Conservation (phyloP, 2,329 filamentous ascomycete genomes). For the Magnaporthales sp. region DNA sequence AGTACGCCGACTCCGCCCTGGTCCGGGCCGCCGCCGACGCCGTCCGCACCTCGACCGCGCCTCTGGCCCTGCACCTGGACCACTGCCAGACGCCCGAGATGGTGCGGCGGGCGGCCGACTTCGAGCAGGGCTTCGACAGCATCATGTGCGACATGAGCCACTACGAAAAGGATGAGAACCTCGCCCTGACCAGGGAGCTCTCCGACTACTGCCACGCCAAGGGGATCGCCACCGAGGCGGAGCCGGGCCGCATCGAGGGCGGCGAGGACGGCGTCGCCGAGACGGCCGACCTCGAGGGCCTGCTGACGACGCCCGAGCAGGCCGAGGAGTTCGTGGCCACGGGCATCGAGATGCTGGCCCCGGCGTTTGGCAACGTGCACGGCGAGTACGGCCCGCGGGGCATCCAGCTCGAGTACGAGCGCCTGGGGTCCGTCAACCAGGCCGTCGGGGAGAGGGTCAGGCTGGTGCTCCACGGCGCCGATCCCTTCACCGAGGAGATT, state of each 20-base stretch:
- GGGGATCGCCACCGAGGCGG: slow-evolving; percentile 60
- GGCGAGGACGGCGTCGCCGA: slow-evolving; percentile 68
- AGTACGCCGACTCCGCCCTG: slow-evolving; percentile 51
- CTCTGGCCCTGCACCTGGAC: slow-evolving; percentile 56
- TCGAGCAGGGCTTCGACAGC: slow-evolving; percentile 53
- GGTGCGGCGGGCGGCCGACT: slow-evolving; percentile 50
- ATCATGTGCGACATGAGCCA: slow-evolving; percentile 71
- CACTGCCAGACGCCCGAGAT: slow-evolving; percentile 57
- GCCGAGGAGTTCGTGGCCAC: slow-evolving; percentile 62
- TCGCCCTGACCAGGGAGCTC: slow-evolving; percentile 50
- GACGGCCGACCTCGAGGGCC: slow-evolving; percentile 33
- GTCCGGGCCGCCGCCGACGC: slow-evolving; percentile 47
- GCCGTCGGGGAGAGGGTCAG: slow-evolving; percentile 35
- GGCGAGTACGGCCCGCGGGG: slow-evolving; percentile 62
- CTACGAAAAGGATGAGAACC: slow-evolving; percentile 59
- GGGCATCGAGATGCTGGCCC: slow-evolving; percentile 66
- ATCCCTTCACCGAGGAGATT: slow-evolving; percentile 36
- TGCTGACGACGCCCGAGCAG: slow-evolving; percentile 59
- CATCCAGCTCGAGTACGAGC: slow-evolving; percentile 50
- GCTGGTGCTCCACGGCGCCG: slow-evolving; percentile 38
- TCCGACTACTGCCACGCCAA: slow-evolving; percentile 54
- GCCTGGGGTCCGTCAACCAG: slow-evolving; percentile 32
- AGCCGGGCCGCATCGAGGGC: slow-evolving; percentile 48
- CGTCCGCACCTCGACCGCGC: slow-evolving; percentile 46
- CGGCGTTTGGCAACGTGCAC: slow-evolving; percentile 70